These are phyloP conservation scores for Aspergillus calidoustus DNA, from an alignment of 2,329 filamentous ascomycete species.

Conservation along the genomic window DNA sequence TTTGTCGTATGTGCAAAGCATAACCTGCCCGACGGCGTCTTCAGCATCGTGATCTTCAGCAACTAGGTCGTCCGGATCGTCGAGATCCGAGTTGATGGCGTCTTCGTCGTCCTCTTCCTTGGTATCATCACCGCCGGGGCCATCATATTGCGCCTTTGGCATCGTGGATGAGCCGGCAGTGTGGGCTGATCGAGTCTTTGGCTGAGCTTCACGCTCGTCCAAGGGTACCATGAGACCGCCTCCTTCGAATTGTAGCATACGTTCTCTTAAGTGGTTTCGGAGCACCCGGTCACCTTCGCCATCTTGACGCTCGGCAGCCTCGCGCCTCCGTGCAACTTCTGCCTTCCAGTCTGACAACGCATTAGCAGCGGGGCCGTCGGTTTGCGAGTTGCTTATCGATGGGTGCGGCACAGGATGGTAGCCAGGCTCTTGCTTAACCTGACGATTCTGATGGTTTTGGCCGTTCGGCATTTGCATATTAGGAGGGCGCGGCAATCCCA, in stretches of 20 bases:
- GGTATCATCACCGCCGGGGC: constrained; percentile 53
- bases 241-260: constrained; percentile 49
- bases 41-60: constrained; percentile 87
- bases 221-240: constrained; percentile 52
- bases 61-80: constrained; percentile 86
- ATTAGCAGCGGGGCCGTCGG: constrained; percentile 73
- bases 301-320: constrained; percentile 41
- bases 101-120: constrained; percentile 78
- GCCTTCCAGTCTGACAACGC: constrained; percentile 60
- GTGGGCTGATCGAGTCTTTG: constrained; percentile 37
- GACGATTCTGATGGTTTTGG: constrained; percentile 39
- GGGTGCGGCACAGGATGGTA: constrained; percentile 44
- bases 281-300: constrained; percentile 46
- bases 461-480: constrained; percentile 41
- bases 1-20: constrained; percentile 99
- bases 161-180: constrained; percentile 21
- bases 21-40: constrained; percentile 82
- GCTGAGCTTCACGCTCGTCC: constrained; percentile 41
- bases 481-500: constrained; percentile 39
- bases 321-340: constrained; percentile 50
- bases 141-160: constrained; percentile 60
- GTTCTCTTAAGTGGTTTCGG: constrained; percentile 47
- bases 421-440: constrained; percentile 46
- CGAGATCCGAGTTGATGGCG: constrained; percentile 97
- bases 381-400: constrained; percentile 62